Evolutionary conservation across 345 rosid genomes (phyloP), one percentile per base, ranked within the genome.

Genomic region (Orychophragmus violaceus): DNA sequence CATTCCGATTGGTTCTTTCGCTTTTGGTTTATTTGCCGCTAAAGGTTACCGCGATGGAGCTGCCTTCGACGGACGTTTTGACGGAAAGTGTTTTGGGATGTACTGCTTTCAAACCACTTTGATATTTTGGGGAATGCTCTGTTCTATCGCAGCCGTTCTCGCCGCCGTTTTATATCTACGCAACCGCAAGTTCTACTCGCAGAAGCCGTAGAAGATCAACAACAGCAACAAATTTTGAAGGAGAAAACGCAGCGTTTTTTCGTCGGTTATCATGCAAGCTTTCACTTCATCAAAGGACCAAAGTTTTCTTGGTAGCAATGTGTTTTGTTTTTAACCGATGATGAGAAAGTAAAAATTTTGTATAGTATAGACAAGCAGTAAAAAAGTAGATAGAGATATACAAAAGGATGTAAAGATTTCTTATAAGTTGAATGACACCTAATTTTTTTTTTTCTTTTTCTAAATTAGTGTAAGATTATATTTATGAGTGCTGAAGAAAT

Each of bases 1-100:
- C 65, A 94, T 94, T 61, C 97, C 99, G 1, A 39, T 94, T 2
- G 99, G 99, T 2, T 88, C 97, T 14, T 87, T 85, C 22, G 5
- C 78, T 11, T 94, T 84, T 14, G 99, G 99, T 5, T 82, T 76
- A 27, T 30, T 81, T 1, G 99, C 99, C 1, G 96, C 96, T 8
- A 41, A 84, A 16, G 41, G 81, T 30, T 94, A 93, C 76, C 89
- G 28, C 67, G 69, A 67, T 45, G 76, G 79, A 74, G 74, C 62
- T 0, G 8, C 60, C 10, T 72, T 45, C 2, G 30, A 23, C 3
- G 64, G 62, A 17, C 61, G 64, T 42, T 16, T 5, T 11, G 73
- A 66, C 14, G 87, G 82, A 9, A 85, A 64, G 53, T 90, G 99
- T 78, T 68, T 82, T 58, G 99, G 99, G 17, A 39, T 63, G 71